Percentiles rank a stretch among this genome's conserved stretches.
phyloP scores from a whole-genome alignment of 805 yeast species.

The Zygotorulaspora chibaensis region DNA sequence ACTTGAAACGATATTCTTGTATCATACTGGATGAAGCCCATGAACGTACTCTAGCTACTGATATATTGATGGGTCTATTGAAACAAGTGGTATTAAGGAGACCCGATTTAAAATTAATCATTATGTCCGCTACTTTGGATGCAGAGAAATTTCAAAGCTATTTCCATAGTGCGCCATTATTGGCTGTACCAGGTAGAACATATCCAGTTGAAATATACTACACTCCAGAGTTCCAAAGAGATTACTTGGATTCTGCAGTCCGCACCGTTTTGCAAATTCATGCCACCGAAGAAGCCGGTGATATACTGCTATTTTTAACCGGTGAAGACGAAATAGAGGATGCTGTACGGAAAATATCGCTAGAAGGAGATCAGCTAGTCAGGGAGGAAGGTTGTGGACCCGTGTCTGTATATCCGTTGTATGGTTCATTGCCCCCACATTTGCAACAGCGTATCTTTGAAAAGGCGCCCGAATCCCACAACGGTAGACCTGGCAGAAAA shows the following conservation, averaged over 20 bases:
- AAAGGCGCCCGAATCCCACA: slow-evolving; percentile 71
- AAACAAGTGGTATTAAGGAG: slow-evolving; percentile 77
- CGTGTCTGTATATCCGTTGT: slow-evolving; percentile 81
- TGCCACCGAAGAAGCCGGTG: slow-evolving; percentile 94
- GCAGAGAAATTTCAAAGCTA: slow-evolving; percentile 92
- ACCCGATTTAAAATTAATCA: slow-evolving; percentile 83
- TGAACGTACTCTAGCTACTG: slow-evolving; percentile 95
- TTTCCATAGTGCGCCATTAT: slow-evolving; percentile 85
- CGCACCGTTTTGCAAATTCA: slow-evolving; percentile 94
- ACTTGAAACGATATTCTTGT: slow-evolving; percentile 74
- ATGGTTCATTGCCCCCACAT: slow-evolving; percentile 94
- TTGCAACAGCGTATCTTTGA: slow-evolving; percentile 93
- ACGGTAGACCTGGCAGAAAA: slow-evolving; percentile 92
- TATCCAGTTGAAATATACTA: slow-evolving; percentile 95
- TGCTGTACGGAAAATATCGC: slow-evolving; percentile 80
- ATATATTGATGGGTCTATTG: slow-evolving; percentile 90
- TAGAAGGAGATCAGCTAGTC: slow-evolving; percentile 84
- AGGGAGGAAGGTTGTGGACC: slow-evolving; percentile 93
- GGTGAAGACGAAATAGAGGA: slow-evolving; percentile 99
- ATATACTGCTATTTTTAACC: slow-evolving; percentile 77
- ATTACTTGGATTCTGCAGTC: slow-evolving; percentile 90
- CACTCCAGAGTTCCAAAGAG: slow-evolving; percentile 95
- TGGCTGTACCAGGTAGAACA: slow-evolving; percentile 97
- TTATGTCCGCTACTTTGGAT: slow-evolving; percentile 97
- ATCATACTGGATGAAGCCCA: slow-evolving; percentile 96